phyloP scores from a whole-genome alignment of 2,329 filamentous ascomycete genomes.

The Phialophora macrospora region DNA sequence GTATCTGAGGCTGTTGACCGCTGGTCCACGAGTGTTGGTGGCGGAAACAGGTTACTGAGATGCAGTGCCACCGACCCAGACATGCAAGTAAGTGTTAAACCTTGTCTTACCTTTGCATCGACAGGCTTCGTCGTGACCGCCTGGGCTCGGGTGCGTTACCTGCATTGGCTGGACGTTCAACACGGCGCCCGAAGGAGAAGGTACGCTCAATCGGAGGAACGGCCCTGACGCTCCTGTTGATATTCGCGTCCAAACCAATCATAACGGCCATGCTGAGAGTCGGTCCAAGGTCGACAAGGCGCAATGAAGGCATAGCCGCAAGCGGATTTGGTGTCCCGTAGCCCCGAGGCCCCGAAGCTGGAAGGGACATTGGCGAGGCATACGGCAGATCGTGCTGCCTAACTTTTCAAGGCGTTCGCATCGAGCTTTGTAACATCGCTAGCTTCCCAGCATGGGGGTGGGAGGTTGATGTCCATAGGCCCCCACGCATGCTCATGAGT shows the following conservation, averaged over 20 bases:
- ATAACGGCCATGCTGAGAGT: not conserved
- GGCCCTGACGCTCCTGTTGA: not conserved
- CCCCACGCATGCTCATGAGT: not conserved
- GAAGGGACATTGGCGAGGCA: not conserved
- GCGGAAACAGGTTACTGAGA: not conserved
- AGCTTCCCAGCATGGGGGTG: not conserved
- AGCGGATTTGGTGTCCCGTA: not conserved
- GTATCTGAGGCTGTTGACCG: not conserved
- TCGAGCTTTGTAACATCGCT: not conserved
- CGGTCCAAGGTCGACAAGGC: not conserved
- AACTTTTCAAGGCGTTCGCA: not conserved
- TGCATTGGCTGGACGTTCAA: not conserved
- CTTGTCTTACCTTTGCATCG: constrained; percentile 2
- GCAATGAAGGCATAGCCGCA: not conserved
- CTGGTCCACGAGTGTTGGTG: no score
- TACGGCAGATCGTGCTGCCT: not conserved
- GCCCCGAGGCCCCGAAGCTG: not conserved
- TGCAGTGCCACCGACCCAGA: not conserved
- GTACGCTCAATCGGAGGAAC: not conserved
- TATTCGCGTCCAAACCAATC: not conserved
- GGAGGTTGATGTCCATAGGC: not conserved
- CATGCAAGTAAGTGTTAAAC: not conserved
- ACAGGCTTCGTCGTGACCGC: not conserved
- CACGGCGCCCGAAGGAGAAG: not conserved
- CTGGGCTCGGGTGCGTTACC: not conserved